These are phyloP conservation scores for Hypoxylon rubiginosum DNA, from an alignment of 2,329 filamentous ascomycete genomes.

Conservation along the genomic window DNA sequence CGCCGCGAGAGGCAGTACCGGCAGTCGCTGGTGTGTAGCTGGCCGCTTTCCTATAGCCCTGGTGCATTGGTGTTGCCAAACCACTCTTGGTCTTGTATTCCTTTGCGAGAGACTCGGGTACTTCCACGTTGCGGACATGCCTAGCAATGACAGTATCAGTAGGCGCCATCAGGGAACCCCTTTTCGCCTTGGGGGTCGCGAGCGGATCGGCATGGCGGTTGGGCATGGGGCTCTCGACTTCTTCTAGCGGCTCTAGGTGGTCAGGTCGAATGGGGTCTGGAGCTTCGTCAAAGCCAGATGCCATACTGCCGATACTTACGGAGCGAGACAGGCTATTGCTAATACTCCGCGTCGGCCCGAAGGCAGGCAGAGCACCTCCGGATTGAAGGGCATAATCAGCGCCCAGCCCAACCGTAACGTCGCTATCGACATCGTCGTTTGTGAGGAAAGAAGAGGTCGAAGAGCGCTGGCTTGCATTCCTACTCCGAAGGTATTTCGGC, in stretches of 20 bases:
- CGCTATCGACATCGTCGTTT: slow-evolving; percentile 76
- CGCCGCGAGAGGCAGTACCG: slow-evolving; percentile 67
- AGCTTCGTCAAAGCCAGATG: slow-evolving; percentile 76
- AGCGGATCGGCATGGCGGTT: slow-evolving; percentile 63
- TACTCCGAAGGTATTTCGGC: slow-evolving; percentile 70
- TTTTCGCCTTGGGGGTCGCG: slow-evolving; percentile 77
- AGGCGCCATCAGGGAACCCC: slow-evolving; percentile 70
- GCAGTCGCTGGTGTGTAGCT: slow-evolving; percentile 64
- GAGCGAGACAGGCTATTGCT: slow-evolving; percentile 76
- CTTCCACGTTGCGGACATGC: slow-evolving; percentile 89
- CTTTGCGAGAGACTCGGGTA: slow-evolving; percentile 87
- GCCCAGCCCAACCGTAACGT: slow-evolving; percentile 75
- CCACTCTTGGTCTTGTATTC: slow-evolving; percentile 85
- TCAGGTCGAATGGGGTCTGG: slow-evolving; percentile 60
- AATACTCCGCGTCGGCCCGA: slow-evolving; percentile 63
- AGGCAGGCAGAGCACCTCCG: slow-evolving; percentile 77
- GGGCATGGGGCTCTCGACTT: slow-evolving; percentile 57
- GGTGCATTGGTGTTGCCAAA: slow-evolving; percentile 65
- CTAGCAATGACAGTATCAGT: slow-evolving; percentile 91
- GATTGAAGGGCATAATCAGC: slow-evolving; percentile 87
- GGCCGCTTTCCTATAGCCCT: slow-evolving; percentile 59
- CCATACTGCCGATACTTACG: slow-evolving; percentile 90
- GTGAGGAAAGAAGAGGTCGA: slow-evolving; percentile 72
- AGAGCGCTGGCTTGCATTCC: slow-evolving; percentile 69
- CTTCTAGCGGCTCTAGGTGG: slow-evolving; percentile 65